phyloP scores from a whole-genome alignment of 805 yeast species.

The Teunomyces aglyptinius region DNA sequence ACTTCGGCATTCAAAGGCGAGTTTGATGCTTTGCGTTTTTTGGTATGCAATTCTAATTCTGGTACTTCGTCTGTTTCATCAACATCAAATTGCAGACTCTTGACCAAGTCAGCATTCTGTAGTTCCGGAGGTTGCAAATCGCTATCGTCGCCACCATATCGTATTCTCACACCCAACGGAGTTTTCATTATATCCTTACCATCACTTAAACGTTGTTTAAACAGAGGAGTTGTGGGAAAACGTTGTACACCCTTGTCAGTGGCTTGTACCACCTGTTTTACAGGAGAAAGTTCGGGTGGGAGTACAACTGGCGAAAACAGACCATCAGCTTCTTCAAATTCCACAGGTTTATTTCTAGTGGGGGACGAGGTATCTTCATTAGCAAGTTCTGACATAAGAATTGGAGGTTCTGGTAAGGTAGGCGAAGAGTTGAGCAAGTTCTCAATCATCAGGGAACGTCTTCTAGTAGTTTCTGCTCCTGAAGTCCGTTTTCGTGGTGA shows the following conservation, averaged over 20 bases:
- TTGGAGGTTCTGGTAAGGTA: constrained; percentile 44
- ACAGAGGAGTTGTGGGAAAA: constrained; percentile 14
- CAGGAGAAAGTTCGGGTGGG: constrained; percentile 20
- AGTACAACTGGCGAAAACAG: constrained; percentile 19
- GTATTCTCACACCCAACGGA: constrained; percentile 21
- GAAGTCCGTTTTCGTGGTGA: constrained; percentile 33
- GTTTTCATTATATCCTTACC: constrained; percentile 22
- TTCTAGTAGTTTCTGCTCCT: constrained; percentile 12
- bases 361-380: constrained; percentile 9
- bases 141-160: constrained; percentile 27
- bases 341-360: constrained; percentile 3
- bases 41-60: not conserved
- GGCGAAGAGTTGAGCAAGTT: constrained; percentile 41
- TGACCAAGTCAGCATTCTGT: constrained; percentile 7
- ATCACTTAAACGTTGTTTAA: constrained; percentile 14
- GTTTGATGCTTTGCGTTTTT: not conserved
- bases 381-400: constrained; percentile 36
- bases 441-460: constrained; percentile 34
- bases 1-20: not conserved
- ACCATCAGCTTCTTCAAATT: not conserved
- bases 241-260: constrained; percentile 16
- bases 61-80: not conserved
- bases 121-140: constrained; percentile 29
- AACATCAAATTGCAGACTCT: not conserved
- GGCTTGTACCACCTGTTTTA: constrained; percentile 6